Base-by-base conservation (phyloP, 2,329 filamentous ascomycete genomes). In the Phialocephala sp. region DNA sequence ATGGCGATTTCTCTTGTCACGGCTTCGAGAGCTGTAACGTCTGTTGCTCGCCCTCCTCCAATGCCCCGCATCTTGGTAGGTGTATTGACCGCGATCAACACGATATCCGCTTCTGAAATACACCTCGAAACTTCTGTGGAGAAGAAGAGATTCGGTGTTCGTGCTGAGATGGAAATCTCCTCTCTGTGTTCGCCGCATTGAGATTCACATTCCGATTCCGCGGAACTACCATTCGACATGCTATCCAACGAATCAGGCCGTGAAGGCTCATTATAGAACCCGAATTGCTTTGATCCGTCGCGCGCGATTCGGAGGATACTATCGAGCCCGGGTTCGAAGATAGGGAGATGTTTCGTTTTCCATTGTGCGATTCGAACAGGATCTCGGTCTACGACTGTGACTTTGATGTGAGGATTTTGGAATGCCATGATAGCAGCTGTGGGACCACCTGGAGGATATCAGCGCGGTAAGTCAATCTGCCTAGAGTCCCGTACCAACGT, bases 1-100 rank as follows among this genome's bases (percentile, higher is more conserved):
- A 85, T 81, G 11, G 90, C 91, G 39, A 94, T 88, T 63, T 87
- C 86, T 59, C 84, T 83, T 1, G 87, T 87, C 6, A 90, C 91
- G 20, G 86, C 86, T 76, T 94, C 91, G 32, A 94, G 85, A 12
- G 87, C 87, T 1, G 86, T 87, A 80, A 94, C 86, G 72, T 94
- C 90, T 18, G 90, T 90, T 0, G 91, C 91, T 69, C 83, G 85
- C 12, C 90, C 91, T 5, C 88, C 87, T 57, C 91, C 91, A 24
- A 87, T 79, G 62, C 91, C 91, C 57, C 84, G 85, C 41, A 81
- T 85, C 79, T 93, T 94, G 52, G 91, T 93, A 1, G 91, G 91
- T 0, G 91, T 94, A 76, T 93, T 92, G 71, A 94, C 91, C 15
- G 89, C 87, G 63, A 94, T 85, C 66, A 94, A 85, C 64, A 94